Evolutionary conservation across 2,329 filamentous ascomycete species (phyloP).

Genomic region (Hypomyces rosellus): DNA sequence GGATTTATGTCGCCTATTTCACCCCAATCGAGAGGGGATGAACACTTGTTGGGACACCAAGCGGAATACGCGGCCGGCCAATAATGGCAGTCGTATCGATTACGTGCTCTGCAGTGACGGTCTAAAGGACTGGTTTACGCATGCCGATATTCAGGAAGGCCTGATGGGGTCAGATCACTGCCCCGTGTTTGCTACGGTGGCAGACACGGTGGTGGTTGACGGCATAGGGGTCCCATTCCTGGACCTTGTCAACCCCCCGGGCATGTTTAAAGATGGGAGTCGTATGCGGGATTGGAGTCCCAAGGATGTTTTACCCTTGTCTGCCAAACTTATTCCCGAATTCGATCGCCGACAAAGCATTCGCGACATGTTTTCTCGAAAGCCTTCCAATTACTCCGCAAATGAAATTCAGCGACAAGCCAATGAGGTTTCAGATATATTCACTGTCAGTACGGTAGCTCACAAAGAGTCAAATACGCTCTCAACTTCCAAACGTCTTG

Average conservation of each 20-base stretch:
- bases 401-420: not conserved
- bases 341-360: slow-evolving; percentile 82
- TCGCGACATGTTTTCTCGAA: slow-evolving; percentile 76
- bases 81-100: slow-evolving; percentile 89
- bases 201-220: slow-evolving; percentile 51
- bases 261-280: slow-evolving; percentile 62
- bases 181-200: slow-evolving; percentile 74
- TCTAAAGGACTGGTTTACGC: slow-evolving; percentile 73
- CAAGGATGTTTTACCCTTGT: slow-evolving; percentile 65
- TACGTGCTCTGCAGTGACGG: slow-evolving; percentile 79
- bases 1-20: slow-evolving; percentile 78
- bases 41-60: slow-evolving; percentile 97
- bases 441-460: not conserved
- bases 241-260: slow-evolving; percentile 73
- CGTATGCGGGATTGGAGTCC: slow-evolving; percentile 60
- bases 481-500: slow-evolving; percentile 1
- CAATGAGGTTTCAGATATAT: not conserved
- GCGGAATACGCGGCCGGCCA: slow-evolving; percentile 90
- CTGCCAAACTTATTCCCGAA: slow-evolving; percentile 78
- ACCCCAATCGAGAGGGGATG: slow-evolving; percentile 78
- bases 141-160: slow-evolving; percentile 85
- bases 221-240: slow-evolving; percentile 47
- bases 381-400: slow-evolving; percentile 15
- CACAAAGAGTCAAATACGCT: not conserved
- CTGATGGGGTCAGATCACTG: slow-evolving; percentile 95